A percentile compares a stretch with the other conserved stretches of the same genome.
Conservation (phyloP, 352 stramenopile species). For the Globisporangium carolinianum region DNA sequence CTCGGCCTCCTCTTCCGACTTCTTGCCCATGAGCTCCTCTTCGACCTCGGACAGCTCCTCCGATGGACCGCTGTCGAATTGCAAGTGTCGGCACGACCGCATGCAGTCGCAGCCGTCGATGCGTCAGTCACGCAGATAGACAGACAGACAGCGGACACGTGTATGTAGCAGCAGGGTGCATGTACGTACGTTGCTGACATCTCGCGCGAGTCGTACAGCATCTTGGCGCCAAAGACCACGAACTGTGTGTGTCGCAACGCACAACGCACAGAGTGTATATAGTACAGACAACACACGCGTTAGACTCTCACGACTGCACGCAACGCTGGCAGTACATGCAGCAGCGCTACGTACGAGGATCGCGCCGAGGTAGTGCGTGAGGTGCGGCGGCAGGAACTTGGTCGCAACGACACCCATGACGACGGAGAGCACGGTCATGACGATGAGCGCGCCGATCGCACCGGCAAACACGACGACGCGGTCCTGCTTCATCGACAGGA, state of each 20-base stretch:
- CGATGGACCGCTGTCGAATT: constrained; percentile 44
- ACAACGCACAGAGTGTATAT: too few relatives aligned
- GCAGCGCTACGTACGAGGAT: constrained; percentile 47
- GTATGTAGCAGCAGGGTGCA: background rate
- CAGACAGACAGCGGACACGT: background rate
- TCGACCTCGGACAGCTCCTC: constrained; percentile 79
- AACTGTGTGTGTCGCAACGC: constrained; percentile 56
- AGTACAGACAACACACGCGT: constrained; percentile 9
- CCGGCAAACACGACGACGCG: constrained; percentile 94
- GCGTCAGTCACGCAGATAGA: background rate
- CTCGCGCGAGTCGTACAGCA: constrained; percentile 84
- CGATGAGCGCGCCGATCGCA: constrained; percentile 91
- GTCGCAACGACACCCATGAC: constrained; percentile 96
- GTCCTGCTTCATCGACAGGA: constrained; percentile 96
- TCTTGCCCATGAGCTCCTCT: constrained; percentile 82
- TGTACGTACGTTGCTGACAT: constrained; percentile 71
- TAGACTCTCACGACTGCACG: background rate
- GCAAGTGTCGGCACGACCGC: background rate
- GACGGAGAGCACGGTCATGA: constrained; percentile 98
- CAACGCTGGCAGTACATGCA: background rate
- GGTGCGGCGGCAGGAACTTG: constrained; percentile 87
- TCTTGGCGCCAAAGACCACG: constrained; percentile 95
- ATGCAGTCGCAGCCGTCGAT: background rate
- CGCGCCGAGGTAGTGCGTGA: constrained; percentile 96
- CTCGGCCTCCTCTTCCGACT: constrained; percentile 56